Base-by-base conservation (phyloP, 1,284 basidiomycete species). In the Phenoliferia sp. region DNA sequence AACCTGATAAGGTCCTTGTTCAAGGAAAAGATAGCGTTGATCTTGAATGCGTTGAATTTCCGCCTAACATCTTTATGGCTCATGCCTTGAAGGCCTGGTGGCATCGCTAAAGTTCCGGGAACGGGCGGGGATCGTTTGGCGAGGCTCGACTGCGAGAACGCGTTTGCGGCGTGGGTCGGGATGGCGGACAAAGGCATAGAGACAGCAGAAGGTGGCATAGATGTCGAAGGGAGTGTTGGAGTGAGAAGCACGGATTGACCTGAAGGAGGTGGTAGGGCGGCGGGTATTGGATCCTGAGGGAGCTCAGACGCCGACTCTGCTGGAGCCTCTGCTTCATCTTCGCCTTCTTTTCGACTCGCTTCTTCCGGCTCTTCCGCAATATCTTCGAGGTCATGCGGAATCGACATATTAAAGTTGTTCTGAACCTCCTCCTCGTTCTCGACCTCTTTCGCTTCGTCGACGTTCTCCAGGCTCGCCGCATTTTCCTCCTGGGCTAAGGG, bases 1-100 rank as follows among this genome's bases (percentile, higher is more conserved):
- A 34, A 70, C 70, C 64, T 68, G 66, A 71, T 65, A 31, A 73
- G 29, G 34, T 71, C 67, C 16, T 32, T 57, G 26, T 73, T 73
- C 28, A 73, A 57, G 35, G 62, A 54, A 22, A 67, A 56, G 7
- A 73, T 67, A 32, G 64, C 69, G 2, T 64, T 52, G 6, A 73
- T 59, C 62, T 65, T 69, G 60, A 69, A 65, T n/a, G 59, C 64
- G 36, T 69, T 65, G 57, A 73, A 64, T 59, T 69, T 57, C 28
- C 55, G 54, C 29, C 69, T 63, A n/a, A 73, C 65, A 19, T 73
- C 71, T 33, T 63, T 64, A 17, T 65, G 71, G 39, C 63, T 36
- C 62, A 71, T 59, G 7, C 60, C 56, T 48, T 67, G 64, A 28
- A 73, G 39, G 15, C 34, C 33, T 1, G 65, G 58, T 19, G 67